Conservation (phyloP, 352 stramenopile species). For the Poterioochromonas sp. region DNA sequence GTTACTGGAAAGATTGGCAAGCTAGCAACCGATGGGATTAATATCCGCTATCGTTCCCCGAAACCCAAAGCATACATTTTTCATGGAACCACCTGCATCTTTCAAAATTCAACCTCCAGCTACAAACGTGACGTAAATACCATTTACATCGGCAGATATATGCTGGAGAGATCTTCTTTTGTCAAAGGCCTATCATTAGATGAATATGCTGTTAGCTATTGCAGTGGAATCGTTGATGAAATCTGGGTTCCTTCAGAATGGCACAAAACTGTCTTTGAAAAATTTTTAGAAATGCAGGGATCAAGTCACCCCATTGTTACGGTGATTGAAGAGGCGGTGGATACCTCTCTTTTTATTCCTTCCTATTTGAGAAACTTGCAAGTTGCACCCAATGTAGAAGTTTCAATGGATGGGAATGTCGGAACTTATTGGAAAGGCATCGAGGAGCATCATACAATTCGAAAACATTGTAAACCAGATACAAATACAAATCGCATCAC, state of each 20-base stretch:
- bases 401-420: neutral
- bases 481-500: too few species aligned
- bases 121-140: neutral
- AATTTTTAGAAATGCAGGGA: neutral
- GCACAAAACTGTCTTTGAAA: neutral
- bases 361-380: neutral
- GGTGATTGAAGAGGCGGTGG: neutral
- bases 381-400: neutral
- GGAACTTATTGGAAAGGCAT: too few species aligned
- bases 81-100: slow-evolving; percentile 14
- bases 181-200: neutral
- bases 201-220: neutral
- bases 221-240: neutral
- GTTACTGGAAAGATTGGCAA: neutral
- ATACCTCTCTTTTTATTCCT: neutral
- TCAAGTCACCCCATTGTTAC: neutral
- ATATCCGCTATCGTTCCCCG: neutral
- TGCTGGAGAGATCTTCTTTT: neutral
- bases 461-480: too few species aligned
- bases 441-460: neutral
- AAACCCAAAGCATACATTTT: neutral
- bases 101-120: neutral
- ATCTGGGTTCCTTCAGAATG: slow-evolving; percentile 8
- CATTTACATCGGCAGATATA: slow-evolving; percentile 6
- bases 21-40: neutral